phyloP scores from a whole-genome alignment of 495 filamentous ascomycete genomes.

The Aspergillus avenaceus region DNA sequence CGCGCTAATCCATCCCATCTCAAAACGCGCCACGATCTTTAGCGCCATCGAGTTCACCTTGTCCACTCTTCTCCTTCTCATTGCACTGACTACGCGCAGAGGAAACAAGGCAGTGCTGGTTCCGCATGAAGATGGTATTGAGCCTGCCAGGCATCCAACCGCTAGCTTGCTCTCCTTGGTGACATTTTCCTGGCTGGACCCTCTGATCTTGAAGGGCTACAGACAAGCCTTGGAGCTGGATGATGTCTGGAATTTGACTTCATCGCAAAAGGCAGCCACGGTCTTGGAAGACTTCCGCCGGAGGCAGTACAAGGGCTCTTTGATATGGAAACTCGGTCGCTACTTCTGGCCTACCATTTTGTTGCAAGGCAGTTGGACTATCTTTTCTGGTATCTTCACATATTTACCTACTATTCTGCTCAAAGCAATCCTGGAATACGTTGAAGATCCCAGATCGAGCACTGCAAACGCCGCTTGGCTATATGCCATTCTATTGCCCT shows the following conservation, averaged over 20 bases:
- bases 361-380: conserved; percentile 75
- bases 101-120: conserved; percentile 87
- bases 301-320: conserved; percentile 72
- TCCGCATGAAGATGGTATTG: conserved; percentile 79
- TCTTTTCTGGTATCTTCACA: conserved; percentile 71
- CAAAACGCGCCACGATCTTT: conserved; percentile 51
- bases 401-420: conserved; percentile 91
- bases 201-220: conserved; percentile 88
- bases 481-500: conserved; percentile 84
- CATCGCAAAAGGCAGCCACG: conserved; percentile 78
- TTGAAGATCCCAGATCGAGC: conserved; percentile 74
- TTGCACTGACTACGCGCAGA: conserved; percentile 78
- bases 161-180: conserved; percentile 85
- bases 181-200: conserved; percentile 88
- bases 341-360: conserved; percentile 78
- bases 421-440: conserved; percentile 85
- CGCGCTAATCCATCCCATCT: conserved; percentile 70
- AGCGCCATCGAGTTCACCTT: conserved; percentile 68
- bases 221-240: conserved; percentile 74
- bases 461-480: conserved; percentile 93
- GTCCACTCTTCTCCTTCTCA: conserved; percentile 64
- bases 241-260: conserved; percentile 87
- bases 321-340: conserved; percentile 76
- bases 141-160: conserved; percentile 78
- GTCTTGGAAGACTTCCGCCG: conserved; percentile 81